phyloP scores from a whole-genome alignment of 805 yeast species.

The Monosporozyma servazzii region DNA sequence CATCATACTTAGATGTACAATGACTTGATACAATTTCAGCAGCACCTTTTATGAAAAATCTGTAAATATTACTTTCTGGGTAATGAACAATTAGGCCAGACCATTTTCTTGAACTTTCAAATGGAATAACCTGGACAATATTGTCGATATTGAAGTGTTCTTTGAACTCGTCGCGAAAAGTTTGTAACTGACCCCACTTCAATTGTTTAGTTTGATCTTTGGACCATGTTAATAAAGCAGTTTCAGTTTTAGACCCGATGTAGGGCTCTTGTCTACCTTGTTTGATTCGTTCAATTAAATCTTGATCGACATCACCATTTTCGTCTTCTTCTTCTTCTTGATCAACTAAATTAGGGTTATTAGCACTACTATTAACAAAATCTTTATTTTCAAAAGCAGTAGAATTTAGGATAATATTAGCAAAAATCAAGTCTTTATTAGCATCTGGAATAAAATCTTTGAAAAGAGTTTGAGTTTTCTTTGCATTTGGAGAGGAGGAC shows the following conservation, averaged over 20 bases:
- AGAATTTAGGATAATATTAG: conserved; percentile 69
- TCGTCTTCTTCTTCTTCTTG: background rate
- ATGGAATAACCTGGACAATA: conserved; percentile 71
- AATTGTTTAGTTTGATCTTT: conserved; percentile 41
- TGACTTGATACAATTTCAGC: conserved; percentile 72
- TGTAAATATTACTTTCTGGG: conserved; percentile 32
- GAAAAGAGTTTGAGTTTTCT: conserved; percentile 2
- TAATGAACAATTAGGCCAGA: conserved; percentile 64
- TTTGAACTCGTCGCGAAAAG: conserved; percentile 32
- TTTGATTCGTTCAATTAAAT: conserved; percentile 9
- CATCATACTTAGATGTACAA: conserved; percentile 37
- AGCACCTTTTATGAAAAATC: conserved; percentile 83
- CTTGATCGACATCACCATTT: conserved; percentile 7
- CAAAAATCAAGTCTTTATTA: conserved; percentile 27
- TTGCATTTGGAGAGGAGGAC: background rate
- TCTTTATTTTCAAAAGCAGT: conserved; percentile 78
- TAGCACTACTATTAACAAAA: conserved; percentile 1
- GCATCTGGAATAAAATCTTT: conserved; percentile 8
- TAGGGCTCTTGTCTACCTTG: conserved; percentile 43
- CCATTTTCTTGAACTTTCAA: conserved; percentile 90
- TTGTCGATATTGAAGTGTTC: conserved; percentile 27
- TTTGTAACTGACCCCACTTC: conserved; percentile 33
- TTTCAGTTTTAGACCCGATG: conserved; percentile 91
- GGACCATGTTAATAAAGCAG: conserved; percentile 71
- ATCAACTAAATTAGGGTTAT: conserved; percentile 1